phyloP scores from a whole-genome alignment of 2,329 filamentous ascomycete genomes.

The Aspergillus tubingensis region DNA sequence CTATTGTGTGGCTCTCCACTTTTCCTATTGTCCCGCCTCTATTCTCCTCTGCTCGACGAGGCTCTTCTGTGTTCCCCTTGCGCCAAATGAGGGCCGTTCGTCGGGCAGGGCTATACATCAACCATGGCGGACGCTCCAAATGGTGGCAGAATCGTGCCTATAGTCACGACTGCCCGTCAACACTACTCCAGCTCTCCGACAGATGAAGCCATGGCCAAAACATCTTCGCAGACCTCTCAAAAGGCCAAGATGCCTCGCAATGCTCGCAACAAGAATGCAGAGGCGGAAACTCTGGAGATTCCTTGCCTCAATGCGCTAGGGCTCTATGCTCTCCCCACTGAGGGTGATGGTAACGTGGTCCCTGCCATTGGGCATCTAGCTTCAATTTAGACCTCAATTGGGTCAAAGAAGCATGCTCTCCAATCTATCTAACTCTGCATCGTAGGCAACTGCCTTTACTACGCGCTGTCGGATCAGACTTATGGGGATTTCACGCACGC shows the following conservation, averaged over 20 bases:
- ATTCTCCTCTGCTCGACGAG: conserved; percentile 24
- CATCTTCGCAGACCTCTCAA: conserved; percentile 18
- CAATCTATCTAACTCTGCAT: conserved; percentile 25
- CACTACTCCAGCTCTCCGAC: conserved; percentile 23
- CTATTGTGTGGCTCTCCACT: not conserved
- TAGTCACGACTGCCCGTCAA: conserved; percentile 36
- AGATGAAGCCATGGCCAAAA: conserved; percentile 17
- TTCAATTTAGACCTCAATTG: conserved; percentile 12
- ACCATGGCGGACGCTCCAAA: conserved; percentile 43
- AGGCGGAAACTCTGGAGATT: conserved; percentile 40
- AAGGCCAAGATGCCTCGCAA: conserved; percentile 9
- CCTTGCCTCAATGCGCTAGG: conserved; percentile 54
- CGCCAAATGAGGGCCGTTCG: conserved; percentile 38
- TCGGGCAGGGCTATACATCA: conserved; percentile 32
- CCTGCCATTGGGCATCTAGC: conserved; percentile 19
- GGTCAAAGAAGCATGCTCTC: not conserved
- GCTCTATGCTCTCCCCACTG: conserved; percentile 61
- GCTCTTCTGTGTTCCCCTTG: conserved; percentile 14
- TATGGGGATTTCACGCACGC: conserved; percentile 62
- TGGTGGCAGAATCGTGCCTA: conserved; percentile 47
- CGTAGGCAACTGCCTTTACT: conserved; percentile 69
- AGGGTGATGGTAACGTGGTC: conserved; percentile 60
- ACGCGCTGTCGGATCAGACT: conserved; percentile 67
- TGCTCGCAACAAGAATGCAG: conserved; percentile 21
- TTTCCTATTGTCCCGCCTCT: conserved; percentile 16